Percentiles rank a stretch among this genome's conserved stretches.
Evolutionary conservation across 2,329 filamentous ascomycete species (phyloP).

Genomic region (Thelonectria olida): DNA sequence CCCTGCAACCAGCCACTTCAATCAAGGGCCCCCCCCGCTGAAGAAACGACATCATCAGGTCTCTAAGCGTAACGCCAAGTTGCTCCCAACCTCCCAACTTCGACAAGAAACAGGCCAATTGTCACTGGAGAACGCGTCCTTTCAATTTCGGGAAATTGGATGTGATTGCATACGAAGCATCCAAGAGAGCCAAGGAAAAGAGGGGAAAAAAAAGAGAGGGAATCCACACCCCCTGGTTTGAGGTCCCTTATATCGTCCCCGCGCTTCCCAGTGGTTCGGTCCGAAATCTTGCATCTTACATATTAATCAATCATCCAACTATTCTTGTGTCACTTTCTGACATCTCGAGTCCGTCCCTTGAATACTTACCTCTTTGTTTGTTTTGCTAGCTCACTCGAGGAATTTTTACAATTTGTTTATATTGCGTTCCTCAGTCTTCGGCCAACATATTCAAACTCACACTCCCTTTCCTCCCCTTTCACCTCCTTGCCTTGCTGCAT

Average conservation of each 20-base stretch:
- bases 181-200: not conserved
- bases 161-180: not conserved
- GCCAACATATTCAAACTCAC: not conserved
- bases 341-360: not conserved
- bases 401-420: not conserved
- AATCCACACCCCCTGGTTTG: no score
- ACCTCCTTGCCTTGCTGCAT: not conserved
- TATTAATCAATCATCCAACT: not conserved
- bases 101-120: constrained; percentile 15
- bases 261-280: not conserved
- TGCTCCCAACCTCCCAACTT: constrained; percentile 18
- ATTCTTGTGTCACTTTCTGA: constrained; percentile 9
- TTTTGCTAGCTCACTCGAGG: not conserved
- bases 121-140: not conserved
- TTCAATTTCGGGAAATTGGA: not conserved
- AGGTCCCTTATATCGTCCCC: constrained; percentile 15
- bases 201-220: not conserved
- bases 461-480: not conserved
- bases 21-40: not conserved
- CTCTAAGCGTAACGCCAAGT: constrained; percentile 4
- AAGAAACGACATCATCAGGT: constrained; percentile 17
- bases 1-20: constrained; percentile 18
- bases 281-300: constrained; percentile 14
- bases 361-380: not conserved
- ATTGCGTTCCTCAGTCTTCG: not conserved